These are phyloP conservation scores for Erysimum cheiranthoides DNA, from an alignment of 345 rosid genomes.

Conservation along the genomic window DNA sequence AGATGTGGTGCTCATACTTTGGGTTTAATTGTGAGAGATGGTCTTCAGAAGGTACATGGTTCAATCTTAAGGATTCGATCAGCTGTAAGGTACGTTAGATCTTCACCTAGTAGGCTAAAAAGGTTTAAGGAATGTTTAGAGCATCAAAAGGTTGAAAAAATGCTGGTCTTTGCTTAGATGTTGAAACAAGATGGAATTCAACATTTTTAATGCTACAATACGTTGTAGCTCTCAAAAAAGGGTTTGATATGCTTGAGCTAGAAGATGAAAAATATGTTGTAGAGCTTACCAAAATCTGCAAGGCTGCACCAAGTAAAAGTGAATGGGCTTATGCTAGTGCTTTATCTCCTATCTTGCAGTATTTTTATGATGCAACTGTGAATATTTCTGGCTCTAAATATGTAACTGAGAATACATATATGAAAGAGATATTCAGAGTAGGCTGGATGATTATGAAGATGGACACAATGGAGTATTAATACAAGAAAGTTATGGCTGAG, in stretches of 20 bases:
- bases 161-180: not conserved
- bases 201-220: not conserved
- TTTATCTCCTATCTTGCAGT: not conserved
- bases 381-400: constrained; percentile 14
- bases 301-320: not conserved
- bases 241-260: not conserved
- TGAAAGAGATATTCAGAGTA: constrained; percentile 10
- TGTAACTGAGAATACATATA: not conserved
- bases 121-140: no score
- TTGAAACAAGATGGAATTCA: no score
- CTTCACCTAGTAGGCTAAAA: no score
- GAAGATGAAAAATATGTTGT: constrained; percentile 17
- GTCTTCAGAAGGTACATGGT: no score
- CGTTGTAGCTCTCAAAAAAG: not conserved
- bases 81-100: no score
- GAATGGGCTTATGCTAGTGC: not conserved
- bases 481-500: not conserved
- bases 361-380: constrained; percentile 1
- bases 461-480: not conserved
- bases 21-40: no score
- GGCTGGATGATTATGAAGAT: constrained; percentile 6
- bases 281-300: not conserved
- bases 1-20: not conserved
- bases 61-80: no score
- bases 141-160: constrained; percentile 1